phyloP scores from a whole-genome alignment of 306 rosid species.

The Quercus alba region DNA sequence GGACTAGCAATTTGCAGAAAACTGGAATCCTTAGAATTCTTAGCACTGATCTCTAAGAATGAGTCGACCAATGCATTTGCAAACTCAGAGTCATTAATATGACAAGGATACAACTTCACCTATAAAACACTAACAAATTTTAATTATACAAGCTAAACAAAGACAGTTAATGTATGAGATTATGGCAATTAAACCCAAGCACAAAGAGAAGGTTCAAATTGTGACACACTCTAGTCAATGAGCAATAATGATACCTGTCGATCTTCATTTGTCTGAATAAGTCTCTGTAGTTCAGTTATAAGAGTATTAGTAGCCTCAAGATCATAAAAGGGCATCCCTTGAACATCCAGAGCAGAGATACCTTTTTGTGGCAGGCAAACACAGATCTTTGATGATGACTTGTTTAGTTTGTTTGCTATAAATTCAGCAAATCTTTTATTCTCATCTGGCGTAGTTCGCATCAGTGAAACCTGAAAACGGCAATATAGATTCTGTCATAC shows the following conservation, averaged over 20 bases:
- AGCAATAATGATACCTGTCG: conserved; percentile 49
- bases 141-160: neutral
- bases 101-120: conserved; percentile 76
- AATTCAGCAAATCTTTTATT: conserved; percentile 71
- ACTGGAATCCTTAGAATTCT: conserved; percentile 30
- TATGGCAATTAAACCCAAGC: conserved; percentile 9
- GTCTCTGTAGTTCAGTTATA: conserved; percentile 59
- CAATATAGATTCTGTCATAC: conserved; percentile 13
- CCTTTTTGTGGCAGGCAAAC: conserved; percentile 92
- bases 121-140: conserved; percentile 29
- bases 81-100: conserved; percentile 80
- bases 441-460: conserved; percentile 83
- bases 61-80: conserved; percentile 75
- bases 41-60: conserved; percentile 61
- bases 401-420: conserved; percentile 76
- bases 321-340: conserved; percentile 74
- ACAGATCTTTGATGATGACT: conserved; percentile 54
- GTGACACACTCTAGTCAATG: neutral
- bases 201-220: neutral
- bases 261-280: conserved; percentile 52
- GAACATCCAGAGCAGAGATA: conserved; percentile 86
- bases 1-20: conserved; percentile 28
- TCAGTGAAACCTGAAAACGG: conserved; percentile 66
- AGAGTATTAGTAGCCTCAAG: conserved; percentile 67
- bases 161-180: neutral